Evolutionary conservation across 208 protist genomes (phyloP).

Genomic region (Porcisia deanei): DNA sequence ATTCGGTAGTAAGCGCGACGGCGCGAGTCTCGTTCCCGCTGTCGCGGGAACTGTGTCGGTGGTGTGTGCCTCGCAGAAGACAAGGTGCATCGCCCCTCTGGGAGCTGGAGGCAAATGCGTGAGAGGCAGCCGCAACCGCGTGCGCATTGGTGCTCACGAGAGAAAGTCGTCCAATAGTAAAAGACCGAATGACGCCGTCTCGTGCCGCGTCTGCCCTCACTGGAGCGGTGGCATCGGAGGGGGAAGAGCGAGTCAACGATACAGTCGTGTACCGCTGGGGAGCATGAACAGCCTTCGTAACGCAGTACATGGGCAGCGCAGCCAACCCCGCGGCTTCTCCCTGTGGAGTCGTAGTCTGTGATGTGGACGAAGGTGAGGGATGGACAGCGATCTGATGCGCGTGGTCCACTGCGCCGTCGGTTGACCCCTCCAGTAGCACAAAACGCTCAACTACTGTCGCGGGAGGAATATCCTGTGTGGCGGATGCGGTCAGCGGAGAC

Average conservation of each 20-base stretch:
- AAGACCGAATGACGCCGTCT: background rate
- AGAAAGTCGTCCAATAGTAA: background rate
- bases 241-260: background rate
- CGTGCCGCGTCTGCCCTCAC: background rate
- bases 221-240: too few species aligned
- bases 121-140: conserved; percentile 4
- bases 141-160: background rate
- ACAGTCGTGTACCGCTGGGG: background rate
- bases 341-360: background rate
- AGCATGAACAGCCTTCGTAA: background rate
- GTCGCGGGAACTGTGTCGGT: background rate
- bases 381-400: background rate
- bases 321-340: background rate
- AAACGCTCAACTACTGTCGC: background rate
- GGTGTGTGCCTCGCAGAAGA: background rate
- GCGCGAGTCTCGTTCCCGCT: background rate
- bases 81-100: background rate
- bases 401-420: background rate
- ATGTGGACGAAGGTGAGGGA: too few species aligned
- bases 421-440: background rate
- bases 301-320: conserved; percentile 1
- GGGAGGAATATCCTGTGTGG: background rate
- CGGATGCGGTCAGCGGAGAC: background rate
- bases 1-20: background rate
- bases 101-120: conserved; percentile 3